These are phyloP conservation scores for Rhizophora apiculata DNA, from an alignment of 345 rosid genomes.

Conservation along the genomic window DNA sequence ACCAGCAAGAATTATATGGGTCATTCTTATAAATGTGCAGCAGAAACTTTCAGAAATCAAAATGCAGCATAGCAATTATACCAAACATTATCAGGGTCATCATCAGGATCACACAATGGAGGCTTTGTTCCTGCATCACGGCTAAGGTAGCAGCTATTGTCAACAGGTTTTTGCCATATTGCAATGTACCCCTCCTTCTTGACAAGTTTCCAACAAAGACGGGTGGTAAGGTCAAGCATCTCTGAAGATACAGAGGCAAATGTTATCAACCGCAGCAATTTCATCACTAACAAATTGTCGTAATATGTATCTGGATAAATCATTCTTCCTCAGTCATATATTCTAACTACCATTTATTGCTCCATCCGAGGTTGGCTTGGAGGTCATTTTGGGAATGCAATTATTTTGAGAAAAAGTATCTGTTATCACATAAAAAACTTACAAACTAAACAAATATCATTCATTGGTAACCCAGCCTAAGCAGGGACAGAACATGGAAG, in stretches of 20 bases:
- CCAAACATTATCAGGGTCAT: conserved; percentile 88
- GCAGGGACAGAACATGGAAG: neutral
- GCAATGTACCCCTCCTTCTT: conserved; percentile 97
- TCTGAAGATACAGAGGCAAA: conserved; percentile 40
- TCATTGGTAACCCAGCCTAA: neutral
- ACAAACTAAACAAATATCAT: no score
- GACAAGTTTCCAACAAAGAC: conserved; percentile 90
- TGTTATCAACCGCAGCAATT: neutral
- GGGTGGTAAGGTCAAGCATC: conserved; percentile 83
- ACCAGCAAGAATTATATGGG: neutral
- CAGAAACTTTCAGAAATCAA: neutral
- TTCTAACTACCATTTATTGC: neutral
- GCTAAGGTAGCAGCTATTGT: conserved; percentile 77
- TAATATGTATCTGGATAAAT: no score
- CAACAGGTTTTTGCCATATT: conserved; percentile 80
- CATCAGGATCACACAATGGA: conserved; percentile 71
- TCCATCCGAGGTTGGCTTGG: neutral
- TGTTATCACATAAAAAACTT: neutral
- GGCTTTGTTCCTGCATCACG: conserved; percentile 63
- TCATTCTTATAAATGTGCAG: neutral
- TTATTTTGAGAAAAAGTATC: neutral
- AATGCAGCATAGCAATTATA: conserved; percentile 27
- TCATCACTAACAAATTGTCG: neutral
- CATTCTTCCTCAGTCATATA: no score
- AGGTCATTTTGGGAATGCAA: neutral